phyloP scores from a whole-genome alignment of 2,329 filamentous ascomycete genomes.

The Fusarium subglutinans region DNA sequence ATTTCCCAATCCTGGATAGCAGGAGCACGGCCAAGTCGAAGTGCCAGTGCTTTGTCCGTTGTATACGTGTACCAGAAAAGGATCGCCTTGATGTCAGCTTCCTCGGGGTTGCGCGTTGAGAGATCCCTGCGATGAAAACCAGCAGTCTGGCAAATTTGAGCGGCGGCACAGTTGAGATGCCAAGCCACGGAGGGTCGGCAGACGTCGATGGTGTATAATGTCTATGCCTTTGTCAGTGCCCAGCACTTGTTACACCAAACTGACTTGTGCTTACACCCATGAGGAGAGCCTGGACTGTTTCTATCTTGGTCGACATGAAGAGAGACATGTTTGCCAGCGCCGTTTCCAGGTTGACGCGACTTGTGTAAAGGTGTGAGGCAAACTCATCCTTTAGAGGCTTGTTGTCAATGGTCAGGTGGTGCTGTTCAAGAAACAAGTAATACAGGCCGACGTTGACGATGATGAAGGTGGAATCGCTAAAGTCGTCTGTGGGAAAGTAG shows the following conservation, averaged over 20 bases:
- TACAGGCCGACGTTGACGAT: constrained; percentile 60
- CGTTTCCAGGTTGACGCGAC: constrained; percentile 61
- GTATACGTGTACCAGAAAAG: constrained; percentile 64
- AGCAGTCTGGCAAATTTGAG: constrained; percentile 68
- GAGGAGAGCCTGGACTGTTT: constrained; percentile 67
- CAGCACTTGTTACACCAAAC: background rate
- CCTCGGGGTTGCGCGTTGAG: constrained; percentile 45
- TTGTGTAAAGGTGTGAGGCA: constrained; percentile 51
- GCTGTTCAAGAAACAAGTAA: constrained; percentile 60
- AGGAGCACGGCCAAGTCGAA: constrained; percentile 67
- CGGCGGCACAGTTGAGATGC: constrained; percentile 68
- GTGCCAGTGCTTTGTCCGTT: constrained; percentile 65
- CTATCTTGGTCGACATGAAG: constrained; percentile 62
- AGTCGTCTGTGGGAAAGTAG: constrained; percentile 63
- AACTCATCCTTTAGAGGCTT: constrained; percentile 48
- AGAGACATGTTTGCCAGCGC: constrained; percentile 62
- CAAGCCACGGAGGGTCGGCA: constrained; percentile 71
- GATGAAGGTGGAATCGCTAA: constrained; percentile 60
- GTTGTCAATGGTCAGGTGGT: constrained; percentile 47
- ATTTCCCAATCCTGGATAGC: constrained; percentile 69
- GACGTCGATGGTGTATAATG: constrained; percentile 69
- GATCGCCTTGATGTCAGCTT: constrained; percentile 50
- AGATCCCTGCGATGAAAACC: constrained; percentile 64
- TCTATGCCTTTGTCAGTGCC: constrained; percentile 49
- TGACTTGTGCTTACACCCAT: constrained; percentile 58